phyloP scores from a whole-genome alignment of 75 land plant genomes.

The Cupressus sempervirens region DNA sequence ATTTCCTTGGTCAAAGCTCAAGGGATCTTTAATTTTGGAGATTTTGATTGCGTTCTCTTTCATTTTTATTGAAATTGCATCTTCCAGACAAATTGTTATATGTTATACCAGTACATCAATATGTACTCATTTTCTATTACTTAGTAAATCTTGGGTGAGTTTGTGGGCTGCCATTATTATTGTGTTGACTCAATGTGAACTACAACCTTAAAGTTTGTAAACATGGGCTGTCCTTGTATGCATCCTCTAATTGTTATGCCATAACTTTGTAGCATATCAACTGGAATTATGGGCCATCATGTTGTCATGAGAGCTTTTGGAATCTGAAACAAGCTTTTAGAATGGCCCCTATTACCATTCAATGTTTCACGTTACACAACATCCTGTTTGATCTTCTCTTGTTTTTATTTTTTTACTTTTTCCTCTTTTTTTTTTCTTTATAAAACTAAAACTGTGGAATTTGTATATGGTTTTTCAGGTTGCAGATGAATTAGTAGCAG shows the following conservation, averaged over 20 bases:
- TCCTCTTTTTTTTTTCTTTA: neutral
- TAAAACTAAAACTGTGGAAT: neutral
- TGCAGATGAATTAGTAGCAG: constrained; percentile 99
- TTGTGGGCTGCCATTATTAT: neutral
- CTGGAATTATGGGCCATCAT: neutral
- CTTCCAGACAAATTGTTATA: neutral
- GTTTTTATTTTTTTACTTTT: neutral
- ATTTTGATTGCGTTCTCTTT: neutral
- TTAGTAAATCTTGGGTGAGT: neutral
- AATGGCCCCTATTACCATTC: neutral
- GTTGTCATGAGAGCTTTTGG: neutral
- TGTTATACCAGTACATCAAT: neutral
- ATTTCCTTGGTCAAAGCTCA: neutral
- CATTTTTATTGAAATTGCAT: neutral
- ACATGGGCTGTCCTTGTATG: neutral
- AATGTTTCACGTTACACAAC: neutral
- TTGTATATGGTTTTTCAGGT: constrained; percentile 52
- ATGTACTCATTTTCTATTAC: neutral
- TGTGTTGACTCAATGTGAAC: neutral
- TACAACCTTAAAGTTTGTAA: neutral
- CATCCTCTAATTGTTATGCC: neutral
- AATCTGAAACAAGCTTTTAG: neutral
- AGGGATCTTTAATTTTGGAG: neutral
- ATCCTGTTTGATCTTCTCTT: neutral
- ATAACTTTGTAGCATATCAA: neutral